These are phyloP conservation scores for Ogataea methanolica DNA, from an alignment of 805 yeast species.

Conservation along the genomic window DNA sequence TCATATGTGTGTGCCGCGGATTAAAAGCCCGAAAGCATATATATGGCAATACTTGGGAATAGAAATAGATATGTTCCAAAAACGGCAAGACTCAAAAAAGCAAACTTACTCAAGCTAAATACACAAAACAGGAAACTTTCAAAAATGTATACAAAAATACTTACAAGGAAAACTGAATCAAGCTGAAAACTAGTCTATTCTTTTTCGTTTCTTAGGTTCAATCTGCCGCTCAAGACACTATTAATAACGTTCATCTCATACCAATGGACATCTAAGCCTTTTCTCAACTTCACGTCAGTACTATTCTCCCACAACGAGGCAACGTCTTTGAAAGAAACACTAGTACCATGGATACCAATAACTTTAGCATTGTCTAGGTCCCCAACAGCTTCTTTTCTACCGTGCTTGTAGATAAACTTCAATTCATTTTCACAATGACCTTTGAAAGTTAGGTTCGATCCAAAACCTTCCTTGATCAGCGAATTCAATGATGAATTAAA, in stretches of 20 bases:
- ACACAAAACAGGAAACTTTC: too few species aligned
- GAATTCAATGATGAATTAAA: conserved; percentile 9
- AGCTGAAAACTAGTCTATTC: conserved; percentile 9
- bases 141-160: too few species aligned
- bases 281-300: conserved; percentile 58
- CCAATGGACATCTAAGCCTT: conserved; percentile 72
- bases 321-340: conserved; percentile 53
- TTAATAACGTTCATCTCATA: conserved; percentile 49
- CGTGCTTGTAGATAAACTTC: conserved; percentile 48
- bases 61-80: too few species aligned
- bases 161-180: too few species aligned
- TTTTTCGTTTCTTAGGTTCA: conserved; percentile 39
- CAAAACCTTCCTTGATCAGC: conserved; percentile 19
- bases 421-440: conserved; percentile 33
- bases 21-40: too few species aligned
- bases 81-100: too few species aligned
- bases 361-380: conserved; percentile 53
- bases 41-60: too few species aligned
- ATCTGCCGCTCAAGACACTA: conserved; percentile 71
- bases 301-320: conserved; percentile 53
- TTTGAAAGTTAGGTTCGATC: conserved; percentile 16
- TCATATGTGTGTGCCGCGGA: too few species aligned
- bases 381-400: conserved; percentile 34
- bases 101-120: too few species aligned
- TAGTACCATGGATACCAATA: conserved; percentile 67